Conservation (phyloP, 768 basidiomycete genomes). For the Gloeostereum incarnatum region DNA sequence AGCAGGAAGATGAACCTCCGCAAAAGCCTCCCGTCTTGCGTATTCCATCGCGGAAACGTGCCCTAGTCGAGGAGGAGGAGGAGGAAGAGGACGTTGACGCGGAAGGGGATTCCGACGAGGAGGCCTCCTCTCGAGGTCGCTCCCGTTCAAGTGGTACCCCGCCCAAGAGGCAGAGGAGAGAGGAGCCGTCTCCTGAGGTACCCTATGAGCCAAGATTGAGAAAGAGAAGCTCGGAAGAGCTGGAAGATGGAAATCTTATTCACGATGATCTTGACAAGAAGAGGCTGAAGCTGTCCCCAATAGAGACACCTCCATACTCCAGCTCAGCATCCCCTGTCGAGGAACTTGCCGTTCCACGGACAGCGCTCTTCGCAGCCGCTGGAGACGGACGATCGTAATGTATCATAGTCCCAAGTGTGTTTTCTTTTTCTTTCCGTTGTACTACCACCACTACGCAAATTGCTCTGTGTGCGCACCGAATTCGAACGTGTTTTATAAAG, state of each 20-base stretch:
- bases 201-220: neutral
- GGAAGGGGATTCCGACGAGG: neutral
- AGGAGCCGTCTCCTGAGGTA: neutral
- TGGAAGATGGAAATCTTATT: neutral
- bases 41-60: neutral
- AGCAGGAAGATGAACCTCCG: neutral
- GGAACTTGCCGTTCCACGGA: too few species aligned
- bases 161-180: slow-evolving; percentile 3
- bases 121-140: neutral
- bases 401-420: too few species aligned
- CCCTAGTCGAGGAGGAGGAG: slow-evolving; percentile 4
- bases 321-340: too few species aligned
- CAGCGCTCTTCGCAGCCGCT: too few species aligned
- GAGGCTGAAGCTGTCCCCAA: too few species aligned
- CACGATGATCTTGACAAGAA: too few species aligned
- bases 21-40: neutral
- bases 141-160: slow-evolving; percentile 4
- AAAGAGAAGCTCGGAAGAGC: slow-evolving; percentile 5
- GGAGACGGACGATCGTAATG: too few species aligned
- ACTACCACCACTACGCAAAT: too few species aligned
- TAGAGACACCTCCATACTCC: too few species aligned
- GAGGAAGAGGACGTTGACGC: slow-evolving; percentile 3
- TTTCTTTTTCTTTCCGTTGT: too few species aligned
- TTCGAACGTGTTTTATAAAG: too few species aligned
- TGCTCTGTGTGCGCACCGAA: too few species aligned